Evolutionary conservation across 2,329 filamentous ascomycete species (phyloP), one percentile per base, ranked within the genome.

Genomic region (Coleophoma cylindrospora): DNA sequence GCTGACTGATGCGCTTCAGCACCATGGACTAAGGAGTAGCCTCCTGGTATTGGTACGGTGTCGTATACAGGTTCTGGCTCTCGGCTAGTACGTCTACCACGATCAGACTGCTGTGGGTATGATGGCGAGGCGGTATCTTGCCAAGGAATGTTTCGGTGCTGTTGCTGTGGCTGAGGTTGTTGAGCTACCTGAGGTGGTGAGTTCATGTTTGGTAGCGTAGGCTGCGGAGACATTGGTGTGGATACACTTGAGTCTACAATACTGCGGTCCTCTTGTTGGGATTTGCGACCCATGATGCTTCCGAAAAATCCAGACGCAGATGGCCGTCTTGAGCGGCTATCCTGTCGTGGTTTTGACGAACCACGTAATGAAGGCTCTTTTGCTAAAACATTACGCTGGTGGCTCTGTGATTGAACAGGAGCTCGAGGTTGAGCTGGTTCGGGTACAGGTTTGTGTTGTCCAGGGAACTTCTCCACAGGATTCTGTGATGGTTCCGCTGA

Each of bases 41-140:
- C 60, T 4, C 57, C 58, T 17, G 64, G 64, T 40, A 66, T 66
- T 2, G 62, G 64, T 9, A 64, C 62, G 27, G 48, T 57, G 50
- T 61, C 57, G 48, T 67, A 67, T 27, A 50, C 48, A 17, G 57
- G 60, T 27, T 27, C 27, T 27, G 27, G 27, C 33, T 64, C 63
- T 52, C 55, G 51, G 14, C 48, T 53, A 6, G 41, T 19, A 17
- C 38, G 52, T 5, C 57, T 54, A 15, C 61, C 55, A 17, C 59
- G 56, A 10, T 59, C 51, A 32, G 45, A 50, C 14, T 33, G 43
- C 43, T 50, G 51, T 12, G 47, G 36, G 19, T 50, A 47, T 9
- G 38, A 49, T 21, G 50, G 46, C 21, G 17, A 15, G n/a, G 45
- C 15, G 6, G 17, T 33, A 38, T 48, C 47, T 27, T 44, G 40